Conservation (phyloP, 2,329 filamentous ascomycete species). For the Apiospora malaysiana region DNA sequence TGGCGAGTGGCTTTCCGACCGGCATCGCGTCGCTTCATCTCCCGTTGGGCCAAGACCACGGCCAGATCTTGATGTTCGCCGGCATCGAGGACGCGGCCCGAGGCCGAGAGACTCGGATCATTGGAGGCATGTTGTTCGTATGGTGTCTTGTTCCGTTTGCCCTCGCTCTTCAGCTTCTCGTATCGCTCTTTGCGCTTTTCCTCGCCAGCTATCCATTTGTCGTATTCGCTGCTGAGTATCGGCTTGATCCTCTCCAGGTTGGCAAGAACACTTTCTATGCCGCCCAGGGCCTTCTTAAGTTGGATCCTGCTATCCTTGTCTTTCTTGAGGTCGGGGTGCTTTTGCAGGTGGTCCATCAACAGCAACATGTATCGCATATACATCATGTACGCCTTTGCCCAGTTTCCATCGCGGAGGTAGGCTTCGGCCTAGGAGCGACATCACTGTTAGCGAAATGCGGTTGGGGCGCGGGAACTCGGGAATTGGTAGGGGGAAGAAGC, state of each 20-base stretch:
- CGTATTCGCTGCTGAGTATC: constrained; percentile 72
- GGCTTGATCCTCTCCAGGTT: constrained; percentile 82
- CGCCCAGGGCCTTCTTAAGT: constrained; percentile 58
- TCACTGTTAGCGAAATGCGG: constrained; percentile 30
- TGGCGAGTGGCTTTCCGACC: constrained; percentile 62
- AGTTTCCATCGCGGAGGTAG: constrained; percentile 85
- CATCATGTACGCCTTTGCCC: constrained; percentile 87
- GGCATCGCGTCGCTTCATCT: constrained; percentile 71
- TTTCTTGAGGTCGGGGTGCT: constrained; percentile 76
- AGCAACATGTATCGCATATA: constrained; percentile 89
- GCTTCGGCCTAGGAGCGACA: constrained; percentile 70
- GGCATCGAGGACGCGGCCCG: constrained; percentile 69
- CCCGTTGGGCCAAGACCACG: constrained; percentile 75
- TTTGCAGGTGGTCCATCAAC: constrained; percentile 75
- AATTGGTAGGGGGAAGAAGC: not conserved
- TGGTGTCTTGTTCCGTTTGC: constrained; percentile 28
- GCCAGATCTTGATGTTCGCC: constrained; percentile 77
- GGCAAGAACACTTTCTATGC: constrained; percentile 64
- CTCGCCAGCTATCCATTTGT: constrained; percentile 67
- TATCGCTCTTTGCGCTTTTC: constrained; percentile 43
- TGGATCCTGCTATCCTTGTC: constrained; percentile 65
- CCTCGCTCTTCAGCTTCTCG: constrained; percentile 28
- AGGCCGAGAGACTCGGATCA: constrained; percentile 64
- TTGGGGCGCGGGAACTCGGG: not conserved
- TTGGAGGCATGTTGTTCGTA: constrained; percentile 57